Percentiles rank a stretch among this genome's conserved stretches.
Conservation (phyloP, 805 yeast genomes). For the Saccharomycopsis lassenensis region DNA sequence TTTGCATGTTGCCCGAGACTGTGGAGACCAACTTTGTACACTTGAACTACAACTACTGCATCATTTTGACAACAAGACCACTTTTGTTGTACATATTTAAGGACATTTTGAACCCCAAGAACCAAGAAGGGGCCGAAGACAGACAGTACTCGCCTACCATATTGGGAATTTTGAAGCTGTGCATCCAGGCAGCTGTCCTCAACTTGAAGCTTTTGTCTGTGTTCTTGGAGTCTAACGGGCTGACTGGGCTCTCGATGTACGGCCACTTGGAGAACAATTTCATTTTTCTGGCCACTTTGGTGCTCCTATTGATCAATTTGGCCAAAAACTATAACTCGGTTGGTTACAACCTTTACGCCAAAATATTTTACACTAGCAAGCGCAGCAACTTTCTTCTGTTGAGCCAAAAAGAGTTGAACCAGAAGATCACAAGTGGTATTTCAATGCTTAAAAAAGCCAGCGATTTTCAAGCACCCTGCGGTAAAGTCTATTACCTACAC, state of each 20-base stretch:
- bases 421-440: conserved; percentile 2
- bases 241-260: not conserved
- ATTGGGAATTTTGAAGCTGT: conserved; percentile 10
- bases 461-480: conserved; percentile 4
- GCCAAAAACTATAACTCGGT: conserved; percentile 7
- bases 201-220: conserved; percentile 7
- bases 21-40: conserved; percentile 9
- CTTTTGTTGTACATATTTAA: conserved; percentile 12
- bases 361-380: conserved; percentile 3
- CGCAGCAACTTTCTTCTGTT: not conserved
- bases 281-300: conserved; percentile 6
- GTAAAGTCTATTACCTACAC: conserved; percentile 9
- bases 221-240: conserved; percentile 1
- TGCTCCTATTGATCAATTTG: conserved; percentile 2
- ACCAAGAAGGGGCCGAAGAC: too few relatives aligned
- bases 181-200: conserved; percentile 12
- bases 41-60: conserved; percentile 13
- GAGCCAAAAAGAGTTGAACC: conserved; percentile 6
- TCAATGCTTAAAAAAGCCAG: conserved; percentile 2
- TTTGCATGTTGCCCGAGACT: not conserved
- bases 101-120: conserved; percentile 1
- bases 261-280: conserved; percentile 10
- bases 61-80: conserved; percentile 14
- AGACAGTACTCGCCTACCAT: conserved; percentile 11
- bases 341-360: conserved; percentile 7